Percentiles rank a stretch among this genome's conserved stretches.
phyloP scores from a whole-genome alignment of 2,329 filamentous ascomycete species.

The Penicillium nordicum region DNA sequence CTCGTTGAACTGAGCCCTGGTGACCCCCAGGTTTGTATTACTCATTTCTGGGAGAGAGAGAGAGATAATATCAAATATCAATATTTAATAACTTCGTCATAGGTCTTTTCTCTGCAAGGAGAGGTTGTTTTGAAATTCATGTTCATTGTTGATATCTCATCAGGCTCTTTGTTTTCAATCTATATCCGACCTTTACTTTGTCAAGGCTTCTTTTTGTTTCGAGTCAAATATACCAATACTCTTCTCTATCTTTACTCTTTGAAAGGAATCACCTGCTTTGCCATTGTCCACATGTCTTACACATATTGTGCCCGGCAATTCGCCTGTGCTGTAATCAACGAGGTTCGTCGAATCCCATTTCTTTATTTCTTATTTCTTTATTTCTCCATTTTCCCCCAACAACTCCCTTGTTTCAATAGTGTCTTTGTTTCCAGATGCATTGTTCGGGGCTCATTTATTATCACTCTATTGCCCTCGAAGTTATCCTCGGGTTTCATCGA shows the following conservation, averaged over 20 bases:
- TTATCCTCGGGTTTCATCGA: background rate
- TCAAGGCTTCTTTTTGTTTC: background rate
- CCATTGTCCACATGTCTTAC: constrained; percentile 10
- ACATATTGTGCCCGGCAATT: background rate
- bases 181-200: background rate
- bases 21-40: background rate
- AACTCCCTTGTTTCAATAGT: background rate
- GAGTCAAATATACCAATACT: background rate
- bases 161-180: background rate
- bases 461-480: background rate
- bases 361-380: background rate
- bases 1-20: background rate
- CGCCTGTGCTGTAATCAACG: background rate
- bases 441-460: background rate
- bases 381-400: background rate
- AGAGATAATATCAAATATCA: background rate
- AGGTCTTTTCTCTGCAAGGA: background rate
- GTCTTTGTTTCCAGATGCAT: background rate
- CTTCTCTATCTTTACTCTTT: background rate
- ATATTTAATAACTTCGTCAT: background rate
- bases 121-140: background rate
- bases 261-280: constrained; percentile 26
- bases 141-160: background rate
- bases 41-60: background rate
- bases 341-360: background rate